These are phyloP conservation scores for Crithidia fasciculata DNA, from an alignment of 208 protist species.

Conservation along the genomic window DNA sequence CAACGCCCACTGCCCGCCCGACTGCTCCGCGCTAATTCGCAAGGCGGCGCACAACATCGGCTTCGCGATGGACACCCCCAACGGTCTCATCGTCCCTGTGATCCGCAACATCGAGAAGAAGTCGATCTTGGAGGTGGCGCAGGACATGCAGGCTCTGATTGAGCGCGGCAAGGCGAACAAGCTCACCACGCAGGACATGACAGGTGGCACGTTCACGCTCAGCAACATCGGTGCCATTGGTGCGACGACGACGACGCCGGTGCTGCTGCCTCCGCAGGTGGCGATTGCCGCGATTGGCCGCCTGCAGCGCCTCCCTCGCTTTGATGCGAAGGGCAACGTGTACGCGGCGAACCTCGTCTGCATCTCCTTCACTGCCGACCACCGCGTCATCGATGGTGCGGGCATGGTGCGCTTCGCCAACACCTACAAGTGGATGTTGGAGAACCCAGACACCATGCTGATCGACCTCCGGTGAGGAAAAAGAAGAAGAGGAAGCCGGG, in stretches of 20 bases:
- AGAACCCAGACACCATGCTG: constrained; percentile 90
- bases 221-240: constrained; percentile 97
- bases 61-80: constrained; percentile 96
- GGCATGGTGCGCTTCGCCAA: constrained; percentile 96
- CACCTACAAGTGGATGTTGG: constrained; percentile 85
- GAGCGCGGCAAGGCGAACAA: constrained; percentile 51
- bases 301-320: constrained; percentile 88
- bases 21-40: constrained; percentile 69
- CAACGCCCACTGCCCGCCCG: constrained; percentile 76
- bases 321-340: constrained; percentile 72
- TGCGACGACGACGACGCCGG: constrained; percentile 91
- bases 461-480: constrained; percentile 56
- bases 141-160: constrained; percentile 90
- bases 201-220: constrained; percentile 94
- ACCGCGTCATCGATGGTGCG: constrained; percentile 97
- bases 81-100: constrained; percentile 95
- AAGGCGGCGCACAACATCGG: constrained; percentile 95
- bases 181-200: constrained; percentile 69
- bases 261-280: constrained; percentile 93
- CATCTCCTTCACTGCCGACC: constrained; percentile 93
- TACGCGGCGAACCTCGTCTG: constrained; percentile 65
- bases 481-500: not conserved
- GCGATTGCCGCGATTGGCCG: constrained; percentile 93
- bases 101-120: constrained; percentile 90
- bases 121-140: constrained; percentile 92